Conservation (phyloP, 2,329 filamentous ascomycete genomes). For the Trichoderma sp. region DNA sequence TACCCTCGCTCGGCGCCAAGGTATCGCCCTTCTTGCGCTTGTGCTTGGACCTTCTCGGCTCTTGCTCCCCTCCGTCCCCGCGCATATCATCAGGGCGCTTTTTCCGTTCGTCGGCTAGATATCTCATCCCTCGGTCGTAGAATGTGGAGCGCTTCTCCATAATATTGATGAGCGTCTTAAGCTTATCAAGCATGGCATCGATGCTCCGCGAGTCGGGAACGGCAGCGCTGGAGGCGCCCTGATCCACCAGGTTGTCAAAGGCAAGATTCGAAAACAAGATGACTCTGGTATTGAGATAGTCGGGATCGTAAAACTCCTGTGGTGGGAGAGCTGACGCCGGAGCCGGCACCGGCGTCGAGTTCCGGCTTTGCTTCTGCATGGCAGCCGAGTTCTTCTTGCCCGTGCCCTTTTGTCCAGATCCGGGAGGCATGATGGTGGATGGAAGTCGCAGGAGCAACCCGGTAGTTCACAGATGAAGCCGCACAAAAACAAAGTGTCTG, state of each 20-base stretch:
- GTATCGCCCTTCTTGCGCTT: slow-evolving; percentile 76
- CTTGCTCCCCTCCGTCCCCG: slow-evolving; percentile 44
- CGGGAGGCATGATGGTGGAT: slow-evolving; percentile 50
- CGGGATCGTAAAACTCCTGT: slow-evolving; percentile 55
- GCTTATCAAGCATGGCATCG: slow-evolving; percentile 59
- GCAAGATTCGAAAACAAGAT: slow-evolving; percentile 57
- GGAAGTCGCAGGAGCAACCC: background rate
- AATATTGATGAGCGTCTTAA: slow-evolving; percentile 62
- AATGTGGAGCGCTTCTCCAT: slow-evolving; percentile 65
- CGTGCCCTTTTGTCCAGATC: slow-evolving; percentile 58
- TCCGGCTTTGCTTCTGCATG: slow-evolving; percentile 69
- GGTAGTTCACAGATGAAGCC: background rate
- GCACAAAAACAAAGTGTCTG: background rate
- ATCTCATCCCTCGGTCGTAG: slow-evolving; percentile 71
- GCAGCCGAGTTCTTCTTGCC: slow-evolving; percentile 62
- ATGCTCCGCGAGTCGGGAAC: slow-evolving; percentile 63
- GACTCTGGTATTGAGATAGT: slow-evolving; percentile 64
- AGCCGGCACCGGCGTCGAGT: slow-evolving; percentile 62
- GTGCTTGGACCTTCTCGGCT: slow-evolving; percentile 60
- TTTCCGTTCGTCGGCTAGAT: slow-evolving; percentile 64
- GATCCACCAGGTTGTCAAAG: slow-evolving; percentile 68
- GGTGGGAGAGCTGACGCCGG: slow-evolving; percentile 52
- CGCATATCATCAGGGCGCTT: slow-evolving; percentile 55
- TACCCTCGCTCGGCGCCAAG: slow-evolving; percentile 49
- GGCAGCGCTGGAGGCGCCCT: slow-evolving; percentile 52